Evolutionary conservation across 345 rosid species (phyloP), one percentile per base, ranked within the genome.

Genomic region (Gynandropsis gynandra): DNA sequence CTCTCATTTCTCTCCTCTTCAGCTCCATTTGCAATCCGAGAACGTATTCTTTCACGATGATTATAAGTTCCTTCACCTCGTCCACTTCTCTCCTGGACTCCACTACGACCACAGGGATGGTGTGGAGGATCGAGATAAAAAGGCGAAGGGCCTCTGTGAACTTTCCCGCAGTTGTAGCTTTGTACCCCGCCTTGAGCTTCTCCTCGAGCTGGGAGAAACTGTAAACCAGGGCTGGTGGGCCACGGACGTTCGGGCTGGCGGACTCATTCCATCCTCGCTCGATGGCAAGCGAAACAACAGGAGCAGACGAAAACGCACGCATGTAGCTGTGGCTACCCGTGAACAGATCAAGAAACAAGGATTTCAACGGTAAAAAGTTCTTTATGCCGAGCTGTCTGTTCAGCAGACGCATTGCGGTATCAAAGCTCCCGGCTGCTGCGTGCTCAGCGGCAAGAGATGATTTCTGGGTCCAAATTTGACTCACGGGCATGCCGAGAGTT

Each of bases 41-140:
- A 38, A 80, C 98, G 47, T 92, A 92, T 66, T 92, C 98, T 59
- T 85, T 92, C 0, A 79, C 84, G 2, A 87, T 79, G n/a, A 59
- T 54, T 33, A 92, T 55, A 68, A 92, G 71, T 52, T 80, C 95
- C 66, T 92, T 92, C 0, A 92, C 96, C 66, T 92, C 98, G 24
- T 92, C 98, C 6, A 87, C 98, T 61, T 92, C 98, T 74, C 93
- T 80, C 74, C 98, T 87, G 12, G 96, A 74, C 52, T 92, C 96
- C 10, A 87, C 98, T 54, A 87, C 88, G 42, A 87, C 79, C 29
- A 92, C 54, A 0, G 98, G 98, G 65, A 92, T 85, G 9, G 96
- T 82, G 65, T 87, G 96, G 33, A 92, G 98, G 53, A 92, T 84
- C 68, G 74, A 65, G 9, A 77, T 64, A 60, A 87, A 92, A 32